Evolutionary conservation across 768 basidiomycete species (phyloP), one percentile per base, ranked within the genome.

Genomic region (Nevesoporus exiguus): DNA sequence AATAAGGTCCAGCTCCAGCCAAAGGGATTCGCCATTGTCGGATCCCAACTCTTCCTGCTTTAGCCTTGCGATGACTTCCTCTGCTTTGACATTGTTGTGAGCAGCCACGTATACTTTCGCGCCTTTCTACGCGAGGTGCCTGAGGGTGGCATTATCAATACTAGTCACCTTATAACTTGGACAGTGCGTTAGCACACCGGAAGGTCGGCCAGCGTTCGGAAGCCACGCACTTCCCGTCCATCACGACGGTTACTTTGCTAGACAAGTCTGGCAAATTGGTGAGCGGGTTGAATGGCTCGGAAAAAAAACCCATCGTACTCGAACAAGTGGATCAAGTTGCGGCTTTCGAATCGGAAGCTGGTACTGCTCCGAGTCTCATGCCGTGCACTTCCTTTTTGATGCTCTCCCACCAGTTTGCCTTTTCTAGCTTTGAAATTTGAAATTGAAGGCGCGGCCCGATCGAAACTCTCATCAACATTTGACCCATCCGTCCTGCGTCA

Each of bases 71-170:
- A 84, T 78, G 2, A 82, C 82, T 7, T 63, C 76, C 21, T 65
- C 71, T 8, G 79, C 83, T 44, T 70, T 74, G 15, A 60, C 59
- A 56, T 79, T 77, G 56, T 72, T 75, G 17, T 83, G 75, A 7
- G 80, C 77, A 0, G 76, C 80, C 56, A 86, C 74, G 58, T 84
- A 84, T 7, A 85, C 80, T 59, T 80, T 84, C 5, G 83, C 82
- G 15, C 83, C 82, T 8, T 68, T 72, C 7, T 73, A 71, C 0
- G 76, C 80, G 19, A 86, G 77, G 56, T 77, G 75, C 48, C 75
- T 72, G 19, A 82, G 75, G 0, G 79, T 83, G 0, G 73, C 73
- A 57, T 75, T 78, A 0, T 84, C 83, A 15, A 81, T 73, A 1
- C 81, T 79, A 0, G 73, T 61, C 43, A n/a, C n/a, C 78, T 80